Evolutionary conservation across 192 early-diverging fungal species (phyloP), one percentile per base, ranked within the genome.

Genomic region (Coemansia sp.): DNA sequence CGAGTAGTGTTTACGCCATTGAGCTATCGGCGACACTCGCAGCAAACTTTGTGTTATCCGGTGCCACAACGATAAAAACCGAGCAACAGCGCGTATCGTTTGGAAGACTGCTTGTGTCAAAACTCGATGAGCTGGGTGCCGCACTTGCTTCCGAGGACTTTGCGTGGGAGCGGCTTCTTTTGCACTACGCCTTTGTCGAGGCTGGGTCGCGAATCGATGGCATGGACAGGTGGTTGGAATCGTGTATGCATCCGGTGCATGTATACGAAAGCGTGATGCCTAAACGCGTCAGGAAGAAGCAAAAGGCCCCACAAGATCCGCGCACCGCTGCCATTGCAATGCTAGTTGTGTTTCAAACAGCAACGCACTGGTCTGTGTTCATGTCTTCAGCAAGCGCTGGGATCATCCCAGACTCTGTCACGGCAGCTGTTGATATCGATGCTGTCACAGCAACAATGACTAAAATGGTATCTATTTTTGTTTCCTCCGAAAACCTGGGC

Each of bases 181-280:
- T 81, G 64, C 79, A 81, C 65, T 70, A 81, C 30, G 52, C 63
- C 20, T 67, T 76, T 64, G 60, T 73, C 39, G 79, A 76, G 36
- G 70, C 62, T 2, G 70, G 62, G 8, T 60, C 71, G 59, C 79
- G 74, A 26, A 46, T 76, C 10, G 74, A 63, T 12, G 66, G 73
- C 41, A 63, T 68, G 14, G 79, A 73, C 46, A 44, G 66, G 20
- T 81, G 79, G 79, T 39, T 76, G 41, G 66, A 69, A 38, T 33
- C 53, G 33, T 61, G 55, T 61, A 64, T 76, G 71, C 26, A 73
- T 34, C 79, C 79, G 3, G 53, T 36, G 48, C 71, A 43, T 18
- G 70, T 81, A 0, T 35, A 16, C 23, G 35, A 36, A 26, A 26
- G 38, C 18, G 60, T 72, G 11, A 21, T 76, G 55, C 65, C 66